phyloP scores from a whole-genome alignment of 148 eudicot genomes.

The Arctostaphylos glauca region DNA sequence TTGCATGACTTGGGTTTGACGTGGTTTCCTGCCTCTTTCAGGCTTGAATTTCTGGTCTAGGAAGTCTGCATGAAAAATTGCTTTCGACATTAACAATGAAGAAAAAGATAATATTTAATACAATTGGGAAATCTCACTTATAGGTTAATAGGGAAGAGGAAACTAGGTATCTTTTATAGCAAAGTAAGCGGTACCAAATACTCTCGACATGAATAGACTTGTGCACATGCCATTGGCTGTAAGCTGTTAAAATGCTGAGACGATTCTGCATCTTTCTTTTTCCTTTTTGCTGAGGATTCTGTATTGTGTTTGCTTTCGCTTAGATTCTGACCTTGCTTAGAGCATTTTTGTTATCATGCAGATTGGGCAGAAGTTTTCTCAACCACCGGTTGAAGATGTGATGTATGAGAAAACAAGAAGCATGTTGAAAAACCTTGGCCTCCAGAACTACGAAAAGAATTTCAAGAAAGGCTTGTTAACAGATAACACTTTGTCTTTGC shows the following conservation, averaged over 20 bases:
- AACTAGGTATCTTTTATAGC: not conserved
- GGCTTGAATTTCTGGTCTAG: not conserved
- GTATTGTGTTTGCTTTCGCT: not conserved
- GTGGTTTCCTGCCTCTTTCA: not conserved
- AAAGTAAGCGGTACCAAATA: not conserved
- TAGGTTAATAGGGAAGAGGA: not conserved
- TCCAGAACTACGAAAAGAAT: conserved; percentile 80
- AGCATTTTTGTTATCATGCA: conserved; percentile 31
- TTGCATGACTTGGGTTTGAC: not conserved
- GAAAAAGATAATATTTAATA: not conserved
- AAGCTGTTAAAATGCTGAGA: not conserved
- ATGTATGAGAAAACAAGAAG: conserved; percentile 61
- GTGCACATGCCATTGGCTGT: not conserved
- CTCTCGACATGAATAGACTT: not conserved
- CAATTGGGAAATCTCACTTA: not conserved
- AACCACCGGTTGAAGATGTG: conserved; percentile 69
- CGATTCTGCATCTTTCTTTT: not conserved
- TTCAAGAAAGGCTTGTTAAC: conserved; percentile 85
- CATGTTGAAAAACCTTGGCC: conserved; percentile 73
- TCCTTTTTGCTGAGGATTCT: not conserved
- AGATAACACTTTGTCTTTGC: conserved; percentile 74
- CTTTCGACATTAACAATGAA: not conserved
- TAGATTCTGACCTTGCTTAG: not conserved
- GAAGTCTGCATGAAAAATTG: not conserved
- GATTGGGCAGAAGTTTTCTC: conserved; percentile 77